Evolutionary conservation across 2,329 filamentous ascomycete genomes (phyloP), one percentile per base, ranked within the genome.

Genomic region (Orbilia ellipsospora): DNA sequence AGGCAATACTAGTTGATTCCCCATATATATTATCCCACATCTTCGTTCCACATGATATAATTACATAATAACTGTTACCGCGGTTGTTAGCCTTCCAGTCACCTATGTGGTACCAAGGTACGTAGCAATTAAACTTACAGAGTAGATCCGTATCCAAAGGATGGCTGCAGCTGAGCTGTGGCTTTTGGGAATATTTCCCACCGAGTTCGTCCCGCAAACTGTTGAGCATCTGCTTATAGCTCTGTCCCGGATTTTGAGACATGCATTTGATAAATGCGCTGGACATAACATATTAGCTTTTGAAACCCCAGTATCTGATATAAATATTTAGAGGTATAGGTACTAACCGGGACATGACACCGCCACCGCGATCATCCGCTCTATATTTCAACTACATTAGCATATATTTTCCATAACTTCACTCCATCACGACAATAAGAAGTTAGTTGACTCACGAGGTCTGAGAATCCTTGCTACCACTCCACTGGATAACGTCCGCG

Each of bases 161-260:
- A 62, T 77, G 67, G 60, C 73, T 77, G 63, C 73, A 72, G 42
- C 73, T 77, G 52, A 77, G 66, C 55, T 70, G 65, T 52, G 67
- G 73, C 62, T 77, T 72, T 28, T 77, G 73, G 51, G 67, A 57
- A 20, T 77, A 77, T 67, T 77, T 77, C 18, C 65, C 73, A 28
- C 61, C 73, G 20, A 77, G 73, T 72, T 77, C 73, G 48, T 67
- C 56, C 31, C 73, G 65, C 62, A 77, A 68, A 56, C 67, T 66
- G 20, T 77, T 77, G 31, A 77, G 66, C 65, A 77, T 77, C 45
- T 77, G 73, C 61, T 77, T 77, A 61, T 77, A 77, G 56, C 73
- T 77, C 55, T 70, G 67, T 28, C 44, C 44, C 18, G 73, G 54
- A 40, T 77, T 66, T 12, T 44, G 54, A 6, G 73, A 56, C 62